Evolutionary conservation across 345 rosid species (phyloP), one percentile per base, ranked within the genome.

Genomic region (Hevea brasiliensis): DNA sequence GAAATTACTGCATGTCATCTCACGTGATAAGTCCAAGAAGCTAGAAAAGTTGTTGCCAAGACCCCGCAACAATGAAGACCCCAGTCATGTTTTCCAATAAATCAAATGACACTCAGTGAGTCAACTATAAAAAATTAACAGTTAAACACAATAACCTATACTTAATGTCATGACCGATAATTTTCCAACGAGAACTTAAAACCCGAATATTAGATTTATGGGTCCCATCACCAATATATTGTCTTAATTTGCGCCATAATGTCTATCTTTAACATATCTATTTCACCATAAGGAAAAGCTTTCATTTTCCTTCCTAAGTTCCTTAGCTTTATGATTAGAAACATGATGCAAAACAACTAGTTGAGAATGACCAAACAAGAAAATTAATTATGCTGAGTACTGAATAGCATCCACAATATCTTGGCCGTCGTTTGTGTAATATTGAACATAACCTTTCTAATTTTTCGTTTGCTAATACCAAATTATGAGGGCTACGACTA

Each of bases 41-140:
- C 79, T 72, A 70, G 78, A 80, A 63, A 78, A 61, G 41, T 68
- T 79, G 74, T 80, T 81, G 71, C 67, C 79, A 66, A 84, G 87
- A 78, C 89, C 80, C 32, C 86, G 81, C 68, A 87, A 67, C 75
- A 87, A 67, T 41, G 87, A 84, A 64, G 75, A 53, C 85, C 80
- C 64, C 67, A 70, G 32, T 62, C 29, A 51, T 23, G 21, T 53
- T 45, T 63, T 40, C 53, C 60, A 67, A 32, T 20, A 58, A 58
- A 55, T 55, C 5, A 57, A 55, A 69, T 24, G 20, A 56, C 56
- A 69, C 35, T 21, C 40, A 66, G 24, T 65, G 3, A 65, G 54
- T 21, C 29, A 65, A 65, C n/a, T 21, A 41, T 63, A 14, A 65
- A 23, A 0, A 21, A 17, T 26, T 21, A 0, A 1, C 29, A 65